Conservation (phyloP, 2,329 filamentous ascomycete genomes). For the Tolypocladium inflatum region DNA sequence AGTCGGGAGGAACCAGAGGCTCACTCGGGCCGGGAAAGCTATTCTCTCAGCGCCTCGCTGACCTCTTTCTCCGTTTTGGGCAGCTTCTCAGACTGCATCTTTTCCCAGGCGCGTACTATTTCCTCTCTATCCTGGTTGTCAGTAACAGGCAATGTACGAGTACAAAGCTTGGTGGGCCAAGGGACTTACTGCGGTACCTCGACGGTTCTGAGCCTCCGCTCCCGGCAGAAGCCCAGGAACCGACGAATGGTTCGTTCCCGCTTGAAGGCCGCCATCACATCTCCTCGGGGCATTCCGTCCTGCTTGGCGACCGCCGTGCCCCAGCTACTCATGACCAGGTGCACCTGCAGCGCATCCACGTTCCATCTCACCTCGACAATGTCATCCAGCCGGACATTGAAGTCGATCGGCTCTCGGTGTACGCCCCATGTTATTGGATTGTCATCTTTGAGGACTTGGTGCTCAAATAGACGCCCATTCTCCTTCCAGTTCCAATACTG, state of each 20-base stretch:
- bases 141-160: constrained; percentile 7
- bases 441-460: constrained; percentile 40
- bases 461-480: constrained; percentile 34
- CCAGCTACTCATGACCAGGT: constrained; percentile 26
- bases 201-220: constrained; percentile 30
- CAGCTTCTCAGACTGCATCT: constrained; percentile 23
- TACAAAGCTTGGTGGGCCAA: not conserved
- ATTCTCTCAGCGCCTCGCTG: constrained; percentile 13
- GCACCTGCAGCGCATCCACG: constrained; percentile 28
- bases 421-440: constrained; percentile 36
- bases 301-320: constrained; percentile 13
- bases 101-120: constrained; percentile 24
- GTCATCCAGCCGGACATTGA: constrained; percentile 37
- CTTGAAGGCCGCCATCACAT: constrained; percentile 43
- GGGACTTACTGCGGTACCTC: constrained; percentile 30
- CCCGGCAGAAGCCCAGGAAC: constrained; percentile 37
- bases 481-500: constrained; percentile 47
- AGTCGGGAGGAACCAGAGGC: not conserved
- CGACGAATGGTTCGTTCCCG: constrained; percentile 41
- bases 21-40: constrained; percentile 9
- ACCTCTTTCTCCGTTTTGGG: constrained; percentile 16
- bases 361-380: constrained; percentile 37
- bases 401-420: constrained; percentile 40
- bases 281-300: constrained; percentile 28
- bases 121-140: constrained; percentile 16